Evolutionary conservation across 2,329 filamentous ascomycete species (phyloP), one percentile per base, ranked within the genome.

Genomic region (Eutypella sp.): DNA sequence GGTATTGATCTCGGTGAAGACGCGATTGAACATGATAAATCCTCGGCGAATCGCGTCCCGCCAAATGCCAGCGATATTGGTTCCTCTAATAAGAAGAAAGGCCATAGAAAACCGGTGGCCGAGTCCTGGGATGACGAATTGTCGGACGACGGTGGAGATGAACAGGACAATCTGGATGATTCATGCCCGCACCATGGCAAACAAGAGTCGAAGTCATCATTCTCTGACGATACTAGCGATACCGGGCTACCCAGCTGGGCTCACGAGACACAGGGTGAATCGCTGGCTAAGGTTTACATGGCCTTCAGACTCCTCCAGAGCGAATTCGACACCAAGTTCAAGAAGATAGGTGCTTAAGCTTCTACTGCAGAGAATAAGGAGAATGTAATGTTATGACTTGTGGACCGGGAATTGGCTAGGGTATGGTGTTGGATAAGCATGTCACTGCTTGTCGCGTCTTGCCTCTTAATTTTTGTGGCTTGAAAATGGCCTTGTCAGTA

Each of bases 321-420:
- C 23, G 77, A 80, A 46, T 87, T 85, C 60, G 76, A 84, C 51
- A 69, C 71, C 38, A 87, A 84, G 67, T 86, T 87, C 64, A 71
- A 60, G 57, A 75, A 74, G 55, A 74, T 77, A 57, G 82, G 79
- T 77, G 76, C 80, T 60, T 84, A 64, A 61, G 34, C 10, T 20
- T 16, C 18, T 37, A 22, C 18, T 34, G 15, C n/a, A n/a, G n/a
- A n/a, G n/a, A n/a, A n/a, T n/a, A n/a, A n/a, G n/a, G n/a, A n/a
- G n/a, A n/a, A n/a, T n/a, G n/a, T n/a, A n/a, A n/a, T n/a, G n/a
- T n/a, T n/a, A n/a, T n/a, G n/a, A n/a, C n/a, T n/a, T n/a, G n/a
- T n/a, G n/a, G n/a, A n/a, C n/a, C n/a, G n/a, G n/a, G n/a, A n/a
- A n/a, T n/a, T n/a, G n/a, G n/a, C n/a, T n/a, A n/a, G n/a, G n/a